Base-by-base conservation (phyloP, 2,329 filamentous ascomycete species). In the Elsinoe fawcettii region DNA sequence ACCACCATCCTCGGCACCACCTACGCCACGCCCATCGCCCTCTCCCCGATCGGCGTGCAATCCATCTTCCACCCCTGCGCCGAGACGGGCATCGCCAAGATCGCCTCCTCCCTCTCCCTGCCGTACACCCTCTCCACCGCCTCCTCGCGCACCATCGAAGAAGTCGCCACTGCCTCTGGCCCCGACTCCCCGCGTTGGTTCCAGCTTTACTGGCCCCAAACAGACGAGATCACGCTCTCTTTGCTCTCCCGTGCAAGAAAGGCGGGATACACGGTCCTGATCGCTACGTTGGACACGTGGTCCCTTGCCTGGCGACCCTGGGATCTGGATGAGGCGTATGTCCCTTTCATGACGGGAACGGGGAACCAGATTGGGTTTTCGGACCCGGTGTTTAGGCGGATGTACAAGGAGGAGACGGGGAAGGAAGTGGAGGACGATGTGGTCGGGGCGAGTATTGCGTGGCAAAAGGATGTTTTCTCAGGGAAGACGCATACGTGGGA, bases 201-300 rank as follows among this genome's bases (percentile, higher is more conserved):
- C 67, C 87, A 90, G 66, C 77, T 90, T 0, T 90, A 90, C 71
- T 89, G 85, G 84, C 86, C 86, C 0, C 73, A 75, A 76, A 79
- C 81, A 56, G 78, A 89, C 55, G 80, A 84, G 2, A 74, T 89
- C 56, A 89, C 86, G 0, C 72, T 77, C 0, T 86, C 81, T 1
- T 71, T 90, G 14, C 74, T 90, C 3, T 66, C 70, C 1, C 77
- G 85, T 0, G 87, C 85, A 0, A 82, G 81, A 65, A 74, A 71
- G 0, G 77, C 74, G 30, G 86, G 85, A 1, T 90, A 78, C 70
- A 77, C 76, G 32, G 84, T 83, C 0, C 74, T 90, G 0, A 80
- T 90, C 5, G 83, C 90, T 0, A 90, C 87, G 0, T 74, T 89
- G 0, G 87, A 90, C 68, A 89, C 85, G 0, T 87, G 82, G 70